Conservation (phyloP, 2,329 filamentous ascomycete species). For the Aspergillus fumigatus region DNA sequence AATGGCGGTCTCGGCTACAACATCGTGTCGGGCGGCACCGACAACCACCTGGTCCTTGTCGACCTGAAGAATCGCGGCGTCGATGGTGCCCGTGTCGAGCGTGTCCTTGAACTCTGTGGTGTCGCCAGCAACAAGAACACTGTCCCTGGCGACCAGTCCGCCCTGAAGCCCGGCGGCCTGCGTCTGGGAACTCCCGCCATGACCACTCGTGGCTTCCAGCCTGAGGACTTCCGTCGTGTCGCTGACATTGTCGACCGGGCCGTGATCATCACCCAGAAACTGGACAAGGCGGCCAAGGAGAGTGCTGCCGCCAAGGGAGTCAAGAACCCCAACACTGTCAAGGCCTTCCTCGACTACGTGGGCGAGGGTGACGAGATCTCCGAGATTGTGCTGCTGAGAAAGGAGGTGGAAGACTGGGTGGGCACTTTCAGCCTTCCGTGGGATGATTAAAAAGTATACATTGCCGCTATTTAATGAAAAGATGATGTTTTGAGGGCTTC, state of each 20-base stretch:
- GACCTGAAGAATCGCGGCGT: slow-evolving; percentile 84
- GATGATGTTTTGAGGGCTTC: not conserved
- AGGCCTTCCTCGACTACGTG: slow-evolving; percentile 94
- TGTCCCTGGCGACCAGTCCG: slow-evolving; percentile 89
- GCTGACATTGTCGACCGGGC: slow-evolving; percentile 81
- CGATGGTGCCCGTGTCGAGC: slow-evolving; percentile 88
- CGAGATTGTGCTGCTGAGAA: slow-evolving; percentile 78
- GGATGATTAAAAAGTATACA: slow-evolving; percentile 44
- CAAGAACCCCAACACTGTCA: slow-evolving; percentile 96
- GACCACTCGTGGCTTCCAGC: slow-evolving; percentile 90
- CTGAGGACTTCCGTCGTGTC: slow-evolving; percentile 81
- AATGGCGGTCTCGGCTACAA: slow-evolving; percentile 75
- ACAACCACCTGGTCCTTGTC: slow-evolving; percentile 95
- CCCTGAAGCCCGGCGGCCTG: slow-evolving; percentile 86
- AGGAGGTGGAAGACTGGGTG: slow-evolving; percentile 89
- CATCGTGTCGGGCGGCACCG: slow-evolving; percentile 90
- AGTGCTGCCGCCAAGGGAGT: slow-evolving; percentile 77
- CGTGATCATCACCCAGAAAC: slow-evolving; percentile 70
- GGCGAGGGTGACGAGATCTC: slow-evolving; percentile 71
- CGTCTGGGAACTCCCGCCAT: slow-evolving; percentile 95
- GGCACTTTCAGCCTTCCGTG: slow-evolving; percentile 84
- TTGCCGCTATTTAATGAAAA: slow-evolving; percentile 1
- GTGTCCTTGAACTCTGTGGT: slow-evolving; percentile 84
- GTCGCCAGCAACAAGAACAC: slow-evolving; percentile 99
- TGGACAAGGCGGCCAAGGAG: slow-evolving; percentile 65